These are phyloP conservation scores for Paraphaeosphaeria sporulosa DNA, from an alignment of 2,329 filamentous ascomycete species.

Conservation along the genomic window DNA sequence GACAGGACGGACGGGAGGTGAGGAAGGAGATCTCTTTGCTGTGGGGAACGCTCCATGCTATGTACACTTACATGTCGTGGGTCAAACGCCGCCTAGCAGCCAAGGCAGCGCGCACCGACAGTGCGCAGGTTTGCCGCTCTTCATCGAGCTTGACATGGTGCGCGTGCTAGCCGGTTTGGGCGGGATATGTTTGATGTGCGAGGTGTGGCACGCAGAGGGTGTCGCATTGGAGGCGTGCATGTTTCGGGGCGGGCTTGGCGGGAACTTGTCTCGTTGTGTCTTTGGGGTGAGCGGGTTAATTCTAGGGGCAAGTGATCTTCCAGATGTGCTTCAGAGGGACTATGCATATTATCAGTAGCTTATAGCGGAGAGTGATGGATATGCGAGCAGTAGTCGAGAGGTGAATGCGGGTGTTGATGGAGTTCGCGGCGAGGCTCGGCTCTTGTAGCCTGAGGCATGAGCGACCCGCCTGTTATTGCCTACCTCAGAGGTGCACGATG, in stretches of 20 bases:
- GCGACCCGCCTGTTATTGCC: background rate
- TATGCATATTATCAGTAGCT: background rate
- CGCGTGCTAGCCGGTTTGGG: conserved; percentile 17
- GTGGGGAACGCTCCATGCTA: conserved; percentile 11
- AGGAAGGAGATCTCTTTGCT: conserved; percentile 5
- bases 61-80: conserved; percentile 10
- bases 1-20: conserved; percentile 12
- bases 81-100: conserved; percentile 27
- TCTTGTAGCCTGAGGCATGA: background rate
- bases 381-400: background rate
- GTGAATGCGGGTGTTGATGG: background rate
- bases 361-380: background rate
- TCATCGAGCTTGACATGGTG: conserved; percentile 27
- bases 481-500: background rate
- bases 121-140: conserved; percentile 24
- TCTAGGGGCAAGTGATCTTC: background rate
- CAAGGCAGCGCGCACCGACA: conserved; percentile 22
- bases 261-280: background rate
- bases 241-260: conserved; percentile 39
- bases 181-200: conserved; percentile 34
- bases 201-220: conserved; percentile 33
- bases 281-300: background rate
- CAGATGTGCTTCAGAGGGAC: background rate
- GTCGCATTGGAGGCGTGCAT: conserved; percentile 30
- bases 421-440: conserved; percentile 7